Evolutionary conservation across 352 stramenopile species (phyloP).

Genomic region (Bremia lactucae): DNA sequence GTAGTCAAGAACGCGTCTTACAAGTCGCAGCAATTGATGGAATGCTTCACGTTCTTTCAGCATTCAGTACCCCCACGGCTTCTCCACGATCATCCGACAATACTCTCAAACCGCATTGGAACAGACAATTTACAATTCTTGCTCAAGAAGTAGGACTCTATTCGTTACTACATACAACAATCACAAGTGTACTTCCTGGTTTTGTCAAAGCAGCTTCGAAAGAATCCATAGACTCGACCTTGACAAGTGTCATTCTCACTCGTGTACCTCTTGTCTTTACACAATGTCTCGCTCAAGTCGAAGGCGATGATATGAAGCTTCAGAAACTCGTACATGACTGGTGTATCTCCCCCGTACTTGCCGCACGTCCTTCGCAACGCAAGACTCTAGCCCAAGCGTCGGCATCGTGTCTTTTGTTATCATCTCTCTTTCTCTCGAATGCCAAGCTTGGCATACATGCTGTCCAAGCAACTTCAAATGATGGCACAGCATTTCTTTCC

Average conservation of each 20-base stretch:
- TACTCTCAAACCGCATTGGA: conserved; percentile 16
- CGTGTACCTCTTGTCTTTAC: conserved; percentile 75
- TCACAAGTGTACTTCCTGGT: conserved; percentile 34
- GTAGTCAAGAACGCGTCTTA: conserved; percentile 45
- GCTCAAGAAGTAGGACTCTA: conserved; percentile 71
- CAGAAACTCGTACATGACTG: conserved; percentile 59
- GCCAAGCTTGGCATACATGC: conserved; percentile 70
- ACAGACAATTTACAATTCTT: conserved; percentile 38
- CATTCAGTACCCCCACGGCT: conserved; percentile 15
- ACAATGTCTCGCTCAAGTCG: conserved; percentile 70
- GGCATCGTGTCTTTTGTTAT: conserved; percentile 59
- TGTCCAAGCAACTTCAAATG: conserved; percentile 53
- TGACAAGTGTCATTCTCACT: conserved; percentile 46
- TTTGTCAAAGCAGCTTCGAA: conserved; percentile 1
- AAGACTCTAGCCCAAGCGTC: conserved; percentile 40
- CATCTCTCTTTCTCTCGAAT: conserved; percentile 71
- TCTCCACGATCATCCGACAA: conserved; percentile 8
- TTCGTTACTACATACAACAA: conserved; percentile 49
- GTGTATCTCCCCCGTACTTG: conserved; percentile 57
- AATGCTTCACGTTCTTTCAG: conserved; percentile 67
- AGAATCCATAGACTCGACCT: conserved; percentile 2
- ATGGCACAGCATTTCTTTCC: conserved; percentile 42
- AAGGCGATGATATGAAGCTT: conserved; percentile 46
- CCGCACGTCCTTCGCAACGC: conserved; percentile 29
- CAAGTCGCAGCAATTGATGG: conserved; percentile 66